phyloP scores from a whole-genome alignment of 805 yeast species.

The Komagataella populi region DNA sequence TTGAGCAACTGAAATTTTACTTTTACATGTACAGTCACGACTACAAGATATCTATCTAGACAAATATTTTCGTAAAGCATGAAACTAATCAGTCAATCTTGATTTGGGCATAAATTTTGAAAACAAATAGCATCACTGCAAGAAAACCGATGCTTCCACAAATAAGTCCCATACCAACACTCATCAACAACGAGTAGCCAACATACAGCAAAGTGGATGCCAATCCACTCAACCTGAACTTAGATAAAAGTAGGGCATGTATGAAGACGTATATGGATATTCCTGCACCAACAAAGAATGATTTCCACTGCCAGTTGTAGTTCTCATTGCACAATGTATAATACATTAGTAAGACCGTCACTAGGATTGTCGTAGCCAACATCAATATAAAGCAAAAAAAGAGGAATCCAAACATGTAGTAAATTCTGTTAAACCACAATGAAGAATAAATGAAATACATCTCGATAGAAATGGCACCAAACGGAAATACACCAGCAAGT shows the following conservation, averaged over 20 bases:
- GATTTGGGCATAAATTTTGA: constrained; percentile 70
- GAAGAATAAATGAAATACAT: constrained; percentile 86
- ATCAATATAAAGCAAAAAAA: constrained; percentile 79
- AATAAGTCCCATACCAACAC: constrained; percentile 58
- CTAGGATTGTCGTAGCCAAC: constrained; percentile 68
- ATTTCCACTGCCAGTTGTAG: constrained; percentile 97
- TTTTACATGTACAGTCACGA: not conserved
- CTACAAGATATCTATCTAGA: not conserved
- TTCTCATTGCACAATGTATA: constrained; percentile 81
- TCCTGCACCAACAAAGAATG: constrained; percentile 79
- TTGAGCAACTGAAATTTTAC: not conserved
- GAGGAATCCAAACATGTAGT: constrained; percentile 95
- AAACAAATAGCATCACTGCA: constrained; percentile 58
- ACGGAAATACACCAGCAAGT: constrained; percentile 85
- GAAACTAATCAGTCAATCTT: constrained; percentile 53
- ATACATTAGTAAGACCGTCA: constrained; percentile 70
- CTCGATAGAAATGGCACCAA: constrained; percentile 90
- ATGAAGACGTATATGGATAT: constrained; percentile 74
- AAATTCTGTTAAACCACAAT: constrained; percentile 86
- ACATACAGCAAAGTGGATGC: constrained; percentile 66
- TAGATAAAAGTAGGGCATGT: constrained; percentile 67
- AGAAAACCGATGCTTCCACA: constrained; percentile 86
- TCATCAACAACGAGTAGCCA: constrained; percentile 69
- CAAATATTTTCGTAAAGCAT: not conserved
- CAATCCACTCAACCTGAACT: constrained; percentile 57